phyloP scores from a whole-genome alignment of 2,329 filamentous ascomycete species.

The Sclerotiophoma versabilis region DNA sequence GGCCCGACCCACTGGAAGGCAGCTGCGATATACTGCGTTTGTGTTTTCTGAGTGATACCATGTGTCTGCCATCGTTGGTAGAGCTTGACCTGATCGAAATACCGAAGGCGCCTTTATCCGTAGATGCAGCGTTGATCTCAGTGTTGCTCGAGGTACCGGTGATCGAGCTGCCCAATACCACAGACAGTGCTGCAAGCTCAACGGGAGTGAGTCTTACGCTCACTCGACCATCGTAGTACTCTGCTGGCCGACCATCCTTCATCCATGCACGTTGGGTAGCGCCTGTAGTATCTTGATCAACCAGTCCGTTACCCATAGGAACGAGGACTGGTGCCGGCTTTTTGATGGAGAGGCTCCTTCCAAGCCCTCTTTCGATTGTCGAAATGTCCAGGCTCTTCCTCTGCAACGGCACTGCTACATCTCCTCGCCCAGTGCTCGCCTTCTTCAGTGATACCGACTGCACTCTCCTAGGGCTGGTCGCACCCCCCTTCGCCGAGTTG shows the following conservation, averaged over 20 bases:
- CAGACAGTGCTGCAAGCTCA: slow-evolving; percentile 39
- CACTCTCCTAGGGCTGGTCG: slow-evolving; percentile 21
- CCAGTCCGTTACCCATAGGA: slow-evolving; percentile 20
- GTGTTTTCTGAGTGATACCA: slow-evolving; percentile 33
- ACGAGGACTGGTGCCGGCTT: slow-evolving; percentile 21
- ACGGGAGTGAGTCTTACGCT: slow-evolving; percentile 26
- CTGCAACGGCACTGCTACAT: slow-evolving; percentile 16
- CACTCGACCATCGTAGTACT: slow-evolving; percentile 22
- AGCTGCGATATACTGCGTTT: slow-evolving; percentile 34
- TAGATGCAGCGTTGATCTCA: not conserved
- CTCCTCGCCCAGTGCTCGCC: slow-evolving; percentile 16
- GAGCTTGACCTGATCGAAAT: slow-evolving; percentile 29
- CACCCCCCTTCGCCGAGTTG: slow-evolving; percentile 22
- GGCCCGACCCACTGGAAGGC: slow-evolving; percentile 31
- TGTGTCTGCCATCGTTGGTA: slow-evolving; percentile 23
- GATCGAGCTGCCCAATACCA: slow-evolving; percentile 37
- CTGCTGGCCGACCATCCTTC: slow-evolving; percentile 32
- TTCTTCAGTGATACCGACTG: slow-evolving; percentile 29
- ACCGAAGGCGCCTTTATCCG: slow-evolving; percentile 34
- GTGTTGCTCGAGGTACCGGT: not conserved
- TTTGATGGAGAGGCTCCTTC: slow-evolving; percentile 28
- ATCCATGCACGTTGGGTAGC: slow-evolving; percentile 30
- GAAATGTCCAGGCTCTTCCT: slow-evolving; percentile 31
- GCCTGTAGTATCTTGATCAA: slow-evolving; percentile 7
- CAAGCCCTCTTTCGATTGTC: slow-evolving; percentile 22